Evolutionary conservation across 2,329 filamentous ascomycete genomes (phyloP).

Genomic region (Pseudogymnoascus sp.): DNA sequence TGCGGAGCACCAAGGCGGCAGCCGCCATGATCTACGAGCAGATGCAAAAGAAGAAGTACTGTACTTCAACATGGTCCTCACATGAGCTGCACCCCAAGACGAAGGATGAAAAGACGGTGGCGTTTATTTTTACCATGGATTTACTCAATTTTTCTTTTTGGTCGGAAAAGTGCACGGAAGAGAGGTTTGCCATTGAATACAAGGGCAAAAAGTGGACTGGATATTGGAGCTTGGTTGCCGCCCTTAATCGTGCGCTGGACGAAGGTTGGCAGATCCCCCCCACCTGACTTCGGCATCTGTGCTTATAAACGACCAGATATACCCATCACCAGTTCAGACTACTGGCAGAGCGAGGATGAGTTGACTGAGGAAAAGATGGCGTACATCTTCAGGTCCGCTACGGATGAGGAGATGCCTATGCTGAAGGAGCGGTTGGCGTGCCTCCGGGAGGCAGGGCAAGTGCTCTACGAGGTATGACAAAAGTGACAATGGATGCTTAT

Average conservation of each 20-base stretch:
- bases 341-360: constrained; percentile 71
- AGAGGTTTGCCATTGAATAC: constrained; percentile 79
- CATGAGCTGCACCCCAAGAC: constrained; percentile 84
- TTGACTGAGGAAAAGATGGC: constrained; percentile 67
- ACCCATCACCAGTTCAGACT: constrained; percentile 80
- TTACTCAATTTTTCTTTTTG: constrained; percentile 96
- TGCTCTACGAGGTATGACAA: constrained; percentile 64
- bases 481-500: background rate
- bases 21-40: constrained; percentile 69
- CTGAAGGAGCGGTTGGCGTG: constrained; percentile 70
- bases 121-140: constrained; percentile 97
- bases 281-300: background rate
- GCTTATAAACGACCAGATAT: constrained; percentile 49
- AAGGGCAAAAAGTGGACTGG: constrained; percentile 78
- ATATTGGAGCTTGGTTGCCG: constrained; percentile 89
- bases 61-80: constrained; percentile 75
- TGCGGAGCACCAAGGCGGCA: constrained; percentile 72
- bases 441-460: constrained; percentile 71
- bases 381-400: constrained; percentile 79
- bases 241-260: constrained; percentile 77
- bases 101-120: constrained; percentile 71
- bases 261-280: constrained; percentile 52
- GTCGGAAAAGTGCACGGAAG: constrained; percentile 60
- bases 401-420: constrained; percentile 79
- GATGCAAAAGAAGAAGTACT: constrained; percentile 81